phyloP scores from a whole-genome alignment of 495 filamentous ascomycete genomes.

The Penicillium herquei region DNA sequence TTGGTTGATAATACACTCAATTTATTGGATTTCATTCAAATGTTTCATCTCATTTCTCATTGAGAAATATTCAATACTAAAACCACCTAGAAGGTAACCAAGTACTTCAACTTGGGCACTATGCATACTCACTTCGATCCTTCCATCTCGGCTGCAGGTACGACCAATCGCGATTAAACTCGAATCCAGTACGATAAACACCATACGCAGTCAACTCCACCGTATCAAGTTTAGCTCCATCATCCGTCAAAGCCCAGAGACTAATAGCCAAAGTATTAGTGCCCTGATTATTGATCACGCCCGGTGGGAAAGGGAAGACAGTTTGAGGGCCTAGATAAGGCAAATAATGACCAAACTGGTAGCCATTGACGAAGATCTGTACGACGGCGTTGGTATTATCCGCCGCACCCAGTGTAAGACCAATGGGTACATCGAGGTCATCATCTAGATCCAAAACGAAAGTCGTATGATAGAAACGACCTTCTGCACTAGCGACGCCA shows the following conservation, averaged over 20 bases:
- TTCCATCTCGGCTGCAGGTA: constrained; percentile 44
- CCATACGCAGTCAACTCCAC: constrained; percentile 37
- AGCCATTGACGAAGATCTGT: constrained; percentile 43
- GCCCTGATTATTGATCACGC: constrained; percentile 46
- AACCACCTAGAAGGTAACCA: neutral
- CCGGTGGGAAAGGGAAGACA: constrained; percentile 47
- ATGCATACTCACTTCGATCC: constrained; percentile 29
- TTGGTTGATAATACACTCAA: too few species aligned
- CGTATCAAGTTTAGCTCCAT: constrained; percentile 30
- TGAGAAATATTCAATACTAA: too few species aligned
- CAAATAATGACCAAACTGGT: constrained; percentile 50
- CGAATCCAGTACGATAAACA: constrained; percentile 42
- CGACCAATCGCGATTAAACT: constrained; percentile 43
- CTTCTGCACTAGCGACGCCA: constrained; percentile 50
- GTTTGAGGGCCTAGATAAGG: constrained; percentile 52
- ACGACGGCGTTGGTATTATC: constrained; percentile 27
- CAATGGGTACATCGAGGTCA: constrained; percentile 42
- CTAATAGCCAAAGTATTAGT: constrained; percentile 46
- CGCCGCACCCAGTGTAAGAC: constrained; percentile 29
- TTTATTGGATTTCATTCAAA: neutral
- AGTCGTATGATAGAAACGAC: constrained; percentile 57
- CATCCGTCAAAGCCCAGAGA: constrained; percentile 46
- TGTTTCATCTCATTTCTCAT: too few species aligned
- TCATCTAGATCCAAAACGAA: constrained; percentile 52
- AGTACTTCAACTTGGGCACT: neutral